Base-by-base conservation (phyloP, 768 basidiomycete genomes). In the Mycena sanguinolenta region DNA sequence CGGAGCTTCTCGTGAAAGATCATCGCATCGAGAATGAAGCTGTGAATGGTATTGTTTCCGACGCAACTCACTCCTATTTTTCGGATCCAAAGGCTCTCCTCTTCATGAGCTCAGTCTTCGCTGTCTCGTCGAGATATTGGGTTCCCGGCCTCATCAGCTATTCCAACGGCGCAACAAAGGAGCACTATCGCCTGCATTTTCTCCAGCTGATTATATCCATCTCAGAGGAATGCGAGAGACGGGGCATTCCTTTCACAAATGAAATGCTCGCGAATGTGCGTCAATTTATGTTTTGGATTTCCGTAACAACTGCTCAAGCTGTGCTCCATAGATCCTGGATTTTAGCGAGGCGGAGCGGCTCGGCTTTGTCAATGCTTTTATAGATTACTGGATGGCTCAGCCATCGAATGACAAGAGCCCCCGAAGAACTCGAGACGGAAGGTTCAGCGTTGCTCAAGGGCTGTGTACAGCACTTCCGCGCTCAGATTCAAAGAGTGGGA, bases 271-370 rank as follows among this genome's bases (percentile, higher is more conserved):
- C 52, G 19, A 53, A 53, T 30, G 52, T 53, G 52, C 27, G n/a
- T n/a, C n/a, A n/a, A n/a, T n/a, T n/a, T n/a, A n/a, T n/a, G n/a
- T n/a, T n/a, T n/a, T n/a, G n/a, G n/a, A n/a, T n/a, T n/a, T n/a
- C n/a, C n/a, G n/a, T n/a, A n/a, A n/a, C n/a, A n/a, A n/a, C n/a
- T n/a, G n/a, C n/a, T n/a, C n/a, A n/a, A n/a, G n/a, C n/a, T n/a
- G n/a, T n/a, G n/a, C n/a, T n/a, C n/a, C 30, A 28, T 53, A 30
- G 52, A 53, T 53, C 52, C 27, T 53, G 52, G 62, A 63, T 30
- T 63, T 63, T 30, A 63, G 62, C 34, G 44, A 63, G 23, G 62
- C 62, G 14, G 46, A 63, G 52, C 62, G 62, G n/a, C 27, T 34
- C 30, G 62, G 62, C 5, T 63, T 63, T 50, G 36, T 63, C n/a